Conservation (phyloP, 306 rosid species). For the Abrus precatorius region DNA sequence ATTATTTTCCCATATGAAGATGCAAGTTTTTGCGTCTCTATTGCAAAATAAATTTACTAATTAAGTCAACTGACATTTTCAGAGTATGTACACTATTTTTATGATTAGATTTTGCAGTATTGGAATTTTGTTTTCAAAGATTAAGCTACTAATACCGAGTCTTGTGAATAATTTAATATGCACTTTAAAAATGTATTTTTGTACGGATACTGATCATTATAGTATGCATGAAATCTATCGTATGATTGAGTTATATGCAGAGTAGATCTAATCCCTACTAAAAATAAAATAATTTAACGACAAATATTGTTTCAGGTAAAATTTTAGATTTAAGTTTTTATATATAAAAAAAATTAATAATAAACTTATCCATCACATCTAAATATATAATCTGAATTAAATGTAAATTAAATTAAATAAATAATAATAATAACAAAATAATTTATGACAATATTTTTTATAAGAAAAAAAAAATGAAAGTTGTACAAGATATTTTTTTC, state of each 20-base stretch:
- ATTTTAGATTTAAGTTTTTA: too few species aligned
- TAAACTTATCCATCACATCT: too few species aligned
- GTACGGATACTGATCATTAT: constrained; percentile 21
- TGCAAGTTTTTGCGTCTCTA: background rate
- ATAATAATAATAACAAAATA: background rate
- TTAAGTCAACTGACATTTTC: background rate
- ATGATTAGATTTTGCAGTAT: background rate
- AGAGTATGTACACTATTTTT: background rate
- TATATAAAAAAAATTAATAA: too few species aligned
- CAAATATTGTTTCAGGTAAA: too few species aligned
- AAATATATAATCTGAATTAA: too few species aligned
- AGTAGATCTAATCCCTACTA: background rate
- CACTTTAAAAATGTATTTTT: background rate
- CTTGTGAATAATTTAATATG: background rate
- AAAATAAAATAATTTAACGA: too few species aligned
- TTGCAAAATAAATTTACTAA: background rate
- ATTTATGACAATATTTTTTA: background rate
- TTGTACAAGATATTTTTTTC: background rate
- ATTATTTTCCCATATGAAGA: background rate
- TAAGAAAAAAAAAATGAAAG: background rate
- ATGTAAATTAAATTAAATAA: too few species aligned
- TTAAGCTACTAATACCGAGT: constrained; percentile 6
- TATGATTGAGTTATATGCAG: background rate
- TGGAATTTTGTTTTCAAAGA: background rate
- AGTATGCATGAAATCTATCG: constrained; percentile 24